Evolutionary conservation across 768 basidiomycete species (phyloP).

Genomic region (Boletus coccyginus): DNA sequence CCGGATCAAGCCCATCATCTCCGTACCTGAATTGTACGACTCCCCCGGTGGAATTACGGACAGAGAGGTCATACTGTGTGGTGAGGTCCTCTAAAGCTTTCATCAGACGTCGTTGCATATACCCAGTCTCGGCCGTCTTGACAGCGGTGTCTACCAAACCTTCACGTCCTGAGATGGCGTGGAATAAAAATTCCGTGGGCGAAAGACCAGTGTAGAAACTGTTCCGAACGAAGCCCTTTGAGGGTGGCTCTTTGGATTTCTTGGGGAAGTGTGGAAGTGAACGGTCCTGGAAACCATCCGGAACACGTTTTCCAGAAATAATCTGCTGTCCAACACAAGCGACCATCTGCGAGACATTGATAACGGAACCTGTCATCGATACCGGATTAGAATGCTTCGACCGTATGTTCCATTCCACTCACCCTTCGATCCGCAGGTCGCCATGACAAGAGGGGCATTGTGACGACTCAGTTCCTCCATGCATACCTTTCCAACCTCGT

Average conservation of each 20-base stretch:
- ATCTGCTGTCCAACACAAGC: conserved; percentile 99
- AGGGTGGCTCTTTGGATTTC: conserved; percentile 92
- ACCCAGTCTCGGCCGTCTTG: conserved; percentile 99
- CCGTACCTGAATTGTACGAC: conserved; percentile 97
- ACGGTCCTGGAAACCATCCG: conserved; percentile 98
- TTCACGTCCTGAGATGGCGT: conserved; percentile 98
- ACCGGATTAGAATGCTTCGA: background rate
- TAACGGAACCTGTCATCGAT: conserved; percentile 78
- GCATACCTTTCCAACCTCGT: conserved; percentile 94
- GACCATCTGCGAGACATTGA: conserved; percentile 99
- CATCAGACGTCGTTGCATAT: conserved; percentile 99
- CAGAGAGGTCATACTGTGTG: conserved; percentile 93
- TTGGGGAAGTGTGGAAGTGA: conserved; percentile 99
- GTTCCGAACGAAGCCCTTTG: conserved; percentile 97
- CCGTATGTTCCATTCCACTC: conserved; percentile 8
- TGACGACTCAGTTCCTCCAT: conserved; percentile 97
- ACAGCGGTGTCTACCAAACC: conserved; percentile 99
- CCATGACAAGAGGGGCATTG: conserved; percentile 98
- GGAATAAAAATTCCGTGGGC: conserved; percentile 97
- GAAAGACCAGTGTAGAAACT: conserved; percentile 91
- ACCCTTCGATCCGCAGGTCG: conserved; percentile 99
- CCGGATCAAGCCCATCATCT: conserved; percentile 96
- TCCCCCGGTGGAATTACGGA: conserved; percentile 91
- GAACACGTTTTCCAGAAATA: conserved; percentile 96
- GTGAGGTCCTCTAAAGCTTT: conserved; percentile 97